Evolutionary conservation across 1,284 basidiomycete species (phyloP), one percentile per base, ranked within the genome.

Genomic region (Trichosporon coremiiforme): DNA sequence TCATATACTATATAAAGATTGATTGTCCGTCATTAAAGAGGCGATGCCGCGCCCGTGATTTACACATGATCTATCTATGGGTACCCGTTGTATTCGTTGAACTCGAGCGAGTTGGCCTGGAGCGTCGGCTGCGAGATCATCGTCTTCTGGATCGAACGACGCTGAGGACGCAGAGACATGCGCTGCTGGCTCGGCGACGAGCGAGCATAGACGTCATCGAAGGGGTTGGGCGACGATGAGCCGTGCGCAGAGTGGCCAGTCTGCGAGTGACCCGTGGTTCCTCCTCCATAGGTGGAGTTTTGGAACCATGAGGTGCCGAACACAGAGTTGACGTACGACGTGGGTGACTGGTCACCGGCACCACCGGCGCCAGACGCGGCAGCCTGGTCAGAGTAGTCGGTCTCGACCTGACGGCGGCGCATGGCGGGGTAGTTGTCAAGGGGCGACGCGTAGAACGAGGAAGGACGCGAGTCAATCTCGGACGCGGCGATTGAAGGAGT

Each of bases 401-500:
- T 68, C 29, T 75, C 71, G 55, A 74, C 70, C 64, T 77, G 76
- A 31, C 71, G 69, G 29, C 75, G 74, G 10, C 79, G 73, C 74
- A 78, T 76, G 1, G 78, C 72, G n/a, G 75, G 76, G 65, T 82
- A 81, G 68, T 83, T 83, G 57, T 84, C 83, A 2, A 79, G 68
- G 4, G 82, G 80, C 65, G 82, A 81, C 36, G 84, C 84, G 71
- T 85, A 85, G 77, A 85, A 85, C 6, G 80, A 82, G 22, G 77
- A 79, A 1, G 84, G 84, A 66, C 84, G 78, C 66, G 79, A 81
- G 67, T 85, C 84, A 47, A 84, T 76, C 67, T 84, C 83, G 13
- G 78, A 80, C 4, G 81, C 77, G 2, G 81, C 81, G 50, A 84
- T 77, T 7, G 80, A 82, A 31, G 74, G 75, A 0, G 77, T 74